These are phyloP conservation scores for Anastatica hierochuntica DNA, from an alignment of 345 rosid species.

Conservation along the genomic window DNA sequence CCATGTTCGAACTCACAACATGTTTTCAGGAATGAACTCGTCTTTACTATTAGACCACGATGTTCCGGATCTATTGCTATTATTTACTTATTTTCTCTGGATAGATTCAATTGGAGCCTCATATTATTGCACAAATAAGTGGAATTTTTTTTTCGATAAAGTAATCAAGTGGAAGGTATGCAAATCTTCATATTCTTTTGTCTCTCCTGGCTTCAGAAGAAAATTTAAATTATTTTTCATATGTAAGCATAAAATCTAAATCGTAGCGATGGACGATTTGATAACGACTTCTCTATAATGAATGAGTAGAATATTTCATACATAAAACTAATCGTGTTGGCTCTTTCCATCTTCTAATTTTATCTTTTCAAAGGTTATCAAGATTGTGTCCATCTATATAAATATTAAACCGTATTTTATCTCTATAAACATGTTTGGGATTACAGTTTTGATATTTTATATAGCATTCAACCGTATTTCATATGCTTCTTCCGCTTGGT, in stretches of 20 bases:
- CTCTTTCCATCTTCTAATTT: too few species aligned
- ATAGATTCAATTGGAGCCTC: constrained; percentile 2
- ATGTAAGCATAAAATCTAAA: neutral
- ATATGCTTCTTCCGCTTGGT: neutral
- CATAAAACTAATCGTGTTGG: neutral
- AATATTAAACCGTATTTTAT: too few species aligned
- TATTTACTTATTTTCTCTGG: neutral
- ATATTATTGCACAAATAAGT: constrained; percentile 5
- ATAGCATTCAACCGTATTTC: neutral
- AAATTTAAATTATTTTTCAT: neutral
- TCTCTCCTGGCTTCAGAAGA: neutral
- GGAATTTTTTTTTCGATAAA: too few species aligned
- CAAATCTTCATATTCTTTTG: neutral
- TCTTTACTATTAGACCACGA: too few species aligned
- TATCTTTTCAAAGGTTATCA: too few species aligned
- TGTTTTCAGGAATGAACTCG: too few species aligned
- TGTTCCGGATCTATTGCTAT: too few species aligned
- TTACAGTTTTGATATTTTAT: neutral
- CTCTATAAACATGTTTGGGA: too few species aligned
- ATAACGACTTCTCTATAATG: too few species aligned
- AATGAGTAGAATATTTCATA: neutral
- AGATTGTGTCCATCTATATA: too few species aligned
- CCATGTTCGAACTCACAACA: too few species aligned
- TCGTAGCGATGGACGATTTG: constrained; percentile 8
- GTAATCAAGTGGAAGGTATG: too few species aligned